Percentiles rank a stretch among this genome's conserved stretches.
These are phyloP conservation scores for Metschnikowia gruessii DNA, from an alignment of 805 yeast genomes.

Conservation along the genomic window DNA sequence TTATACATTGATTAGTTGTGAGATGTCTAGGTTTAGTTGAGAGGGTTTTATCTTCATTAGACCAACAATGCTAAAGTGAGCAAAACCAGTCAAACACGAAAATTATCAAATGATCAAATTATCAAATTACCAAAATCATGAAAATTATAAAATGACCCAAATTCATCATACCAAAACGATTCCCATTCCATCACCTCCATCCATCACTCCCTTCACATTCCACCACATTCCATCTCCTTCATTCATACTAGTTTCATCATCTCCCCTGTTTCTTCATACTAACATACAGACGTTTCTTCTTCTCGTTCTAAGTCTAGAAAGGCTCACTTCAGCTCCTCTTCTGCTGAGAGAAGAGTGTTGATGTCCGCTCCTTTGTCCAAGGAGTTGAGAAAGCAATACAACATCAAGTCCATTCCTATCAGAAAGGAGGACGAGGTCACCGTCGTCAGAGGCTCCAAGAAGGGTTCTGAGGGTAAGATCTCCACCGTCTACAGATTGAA, in stretches of 20 bases:
- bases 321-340: slow-evolving; percentile 98
- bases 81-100: too few relatives aligned
- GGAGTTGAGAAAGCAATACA: slow-evolving; percentile 97
- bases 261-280: slow-evolving; percentile 24
- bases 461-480: slow-evolving; percentile 99
- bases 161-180: too few relatives aligned
- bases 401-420: slow-evolving; percentile 92
- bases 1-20: too few relatives aligned
- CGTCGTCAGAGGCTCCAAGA: slow-evolving; percentile 98
- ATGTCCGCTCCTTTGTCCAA: slow-evolving; percentile 98
- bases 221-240: too few relatives aligned
- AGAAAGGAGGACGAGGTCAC: slow-evolving; percentile 96
- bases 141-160: too few relatives aligned
- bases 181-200: too few relatives aligned
- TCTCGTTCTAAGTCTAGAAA: slow-evolving; percentile 99
- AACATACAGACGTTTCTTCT: slow-evolving; percentile 87
- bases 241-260: neutral
- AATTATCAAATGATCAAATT: too few relatives aligned
- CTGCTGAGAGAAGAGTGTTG: slow-evolving; percentile 89
- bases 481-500: slow-evolving; percentile 98
- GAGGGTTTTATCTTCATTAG: too few relatives aligned
- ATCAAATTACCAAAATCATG: too few relatives aligned
- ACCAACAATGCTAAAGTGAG: too few relatives aligned
- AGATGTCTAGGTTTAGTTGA: too few relatives aligned
- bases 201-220: too few relatives aligned